phyloP scores from a whole-genome alignment of 2,329 filamentous ascomycete species.

The Penicillium olsonii region DNA sequence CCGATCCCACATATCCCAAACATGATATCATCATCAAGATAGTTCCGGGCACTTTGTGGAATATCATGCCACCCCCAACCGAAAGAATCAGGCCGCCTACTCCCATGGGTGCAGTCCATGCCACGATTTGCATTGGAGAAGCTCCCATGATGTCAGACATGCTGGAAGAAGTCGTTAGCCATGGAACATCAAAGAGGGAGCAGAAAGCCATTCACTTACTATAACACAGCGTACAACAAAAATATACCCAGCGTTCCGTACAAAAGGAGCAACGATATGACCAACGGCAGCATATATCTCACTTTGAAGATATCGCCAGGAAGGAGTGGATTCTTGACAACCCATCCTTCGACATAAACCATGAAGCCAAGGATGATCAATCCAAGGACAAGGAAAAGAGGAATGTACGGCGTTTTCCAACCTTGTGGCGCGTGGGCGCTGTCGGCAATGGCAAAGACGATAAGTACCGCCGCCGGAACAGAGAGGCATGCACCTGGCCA shows the following conservation, averaged over 20 bases:
- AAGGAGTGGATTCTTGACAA: conserved; percentile 67
- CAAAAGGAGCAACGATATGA: conserved; percentile 62
- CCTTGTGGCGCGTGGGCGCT: conserved; percentile 67
- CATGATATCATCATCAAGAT: conserved; percentile 64
- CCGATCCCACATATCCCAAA: conserved; percentile 59
- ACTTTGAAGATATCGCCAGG: conserved; percentile 69
- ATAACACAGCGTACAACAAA: conserved; percentile 69
- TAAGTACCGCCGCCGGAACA: conserved; percentile 65
- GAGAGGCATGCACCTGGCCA: conserved; percentile 65
- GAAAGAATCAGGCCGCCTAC: conserved; percentile 68
- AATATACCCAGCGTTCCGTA: conserved; percentile 71
- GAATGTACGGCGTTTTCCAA: conserved; percentile 75
- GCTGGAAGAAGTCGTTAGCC: conserved; percentile 37
- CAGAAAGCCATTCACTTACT: conserved; percentile 49
- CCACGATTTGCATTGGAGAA: conserved; percentile 64
- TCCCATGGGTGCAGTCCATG: conserved; percentile 69
- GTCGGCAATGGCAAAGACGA: conserved; percentile 75
- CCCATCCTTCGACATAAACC: conserved; percentile 72
- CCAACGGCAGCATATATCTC: conserved; percentile 67
- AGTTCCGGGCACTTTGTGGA: conserved; percentile 66
- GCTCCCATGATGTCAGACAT: conserved; percentile 62
- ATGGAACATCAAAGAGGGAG: background rate
- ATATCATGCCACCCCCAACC: conserved; percentile 63
- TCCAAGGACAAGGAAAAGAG: conserved; percentile 65
- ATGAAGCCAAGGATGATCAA: conserved; percentile 60